phyloP scores from a whole-genome alignment of 2,329 filamentous ascomycete genomes.

The Alternaria postmessia region DNA sequence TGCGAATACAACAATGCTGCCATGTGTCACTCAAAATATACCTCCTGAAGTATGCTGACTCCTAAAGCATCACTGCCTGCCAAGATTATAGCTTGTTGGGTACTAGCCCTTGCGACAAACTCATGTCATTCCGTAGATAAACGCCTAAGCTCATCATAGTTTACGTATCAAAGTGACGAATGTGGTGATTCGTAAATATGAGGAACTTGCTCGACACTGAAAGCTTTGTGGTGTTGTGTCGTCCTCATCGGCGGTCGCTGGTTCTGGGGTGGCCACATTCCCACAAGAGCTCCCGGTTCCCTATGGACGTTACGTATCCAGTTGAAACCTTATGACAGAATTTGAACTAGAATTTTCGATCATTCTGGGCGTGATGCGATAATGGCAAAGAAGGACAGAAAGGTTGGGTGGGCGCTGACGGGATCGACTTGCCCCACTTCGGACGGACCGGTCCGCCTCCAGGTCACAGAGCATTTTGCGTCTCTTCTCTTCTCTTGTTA shows the following conservation, averaged over 20 bases:
- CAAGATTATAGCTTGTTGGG: neutral
- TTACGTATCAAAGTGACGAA: accelerated
- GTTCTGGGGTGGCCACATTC: neutral
- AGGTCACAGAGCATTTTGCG: neutral
- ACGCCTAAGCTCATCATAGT: neutral
- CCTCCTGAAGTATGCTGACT: neutral
- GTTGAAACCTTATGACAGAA: accelerated
- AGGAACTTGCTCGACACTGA: neutral
- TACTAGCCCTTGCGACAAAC: neutral
- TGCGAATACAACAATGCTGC: neutral
- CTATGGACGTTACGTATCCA: neutral
- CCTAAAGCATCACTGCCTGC: neutral
- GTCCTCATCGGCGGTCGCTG: neutral
- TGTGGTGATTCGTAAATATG: neutral
- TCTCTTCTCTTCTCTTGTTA: neutral
- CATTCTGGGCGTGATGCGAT: neutral
- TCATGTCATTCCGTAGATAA: neutral
- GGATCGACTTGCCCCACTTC: neutral
- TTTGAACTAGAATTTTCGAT: neutral
- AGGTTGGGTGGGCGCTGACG: neutral
- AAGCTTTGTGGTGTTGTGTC: neutral
- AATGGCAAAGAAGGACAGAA: neutral
- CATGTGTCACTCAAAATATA: neutral
- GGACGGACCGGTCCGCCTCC: neutral
- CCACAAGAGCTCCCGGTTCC: neutral